Evolutionary conservation across 1,284 basidiomycete species (phyloP), one percentile per base, ranked within the genome.

Genomic region (Omphalotus olearius): DNA sequence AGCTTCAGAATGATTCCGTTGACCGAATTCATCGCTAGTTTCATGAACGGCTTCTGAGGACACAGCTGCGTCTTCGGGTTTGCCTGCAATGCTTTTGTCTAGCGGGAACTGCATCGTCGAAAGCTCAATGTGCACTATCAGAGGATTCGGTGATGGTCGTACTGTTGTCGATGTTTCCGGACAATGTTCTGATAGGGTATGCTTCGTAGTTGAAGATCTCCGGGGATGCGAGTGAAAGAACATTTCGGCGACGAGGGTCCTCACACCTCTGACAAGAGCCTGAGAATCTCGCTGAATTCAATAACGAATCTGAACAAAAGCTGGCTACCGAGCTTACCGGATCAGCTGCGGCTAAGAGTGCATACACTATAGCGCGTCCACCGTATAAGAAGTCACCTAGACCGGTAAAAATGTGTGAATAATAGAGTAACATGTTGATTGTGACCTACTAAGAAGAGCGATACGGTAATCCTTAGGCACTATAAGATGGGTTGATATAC

Each of bases 261-360:
- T 52, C 13, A 50, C 36, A 25, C 52, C 52, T 20, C 52, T 47
- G n/a, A 53, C 41, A 14, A 53, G 38, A 14, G 52, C 52, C 52
- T 53, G 17, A 10, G 13, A 9, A 33, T 18, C 14, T 23, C 13
- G 9, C 30, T 16, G 13, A 47, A 23, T 46, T 33, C 13, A 13
- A 9, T 33, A 2, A 33, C 3, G 13, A 9, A 2, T 33, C 30
- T 33, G 26, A 33, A 23, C 23, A 23, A 7, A 33, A 13, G 9
- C 30, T 10, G 30, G 30, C 13, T 23, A 23, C 3, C 2, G 5
- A 44, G 37, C 48, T 44, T 30, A 50, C 48, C n/a, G 48, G 48
- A 23, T 50, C 48, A 3, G 35, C 30, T 9, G 41, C 30, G 11
- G 48, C 20, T 14, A 50, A 30, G 11, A 44, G 17, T 14, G 48